phyloP scores from a whole-genome alignment of 768 basidiomycete genomes.

The Daedaleopsis nitida region DNA sequence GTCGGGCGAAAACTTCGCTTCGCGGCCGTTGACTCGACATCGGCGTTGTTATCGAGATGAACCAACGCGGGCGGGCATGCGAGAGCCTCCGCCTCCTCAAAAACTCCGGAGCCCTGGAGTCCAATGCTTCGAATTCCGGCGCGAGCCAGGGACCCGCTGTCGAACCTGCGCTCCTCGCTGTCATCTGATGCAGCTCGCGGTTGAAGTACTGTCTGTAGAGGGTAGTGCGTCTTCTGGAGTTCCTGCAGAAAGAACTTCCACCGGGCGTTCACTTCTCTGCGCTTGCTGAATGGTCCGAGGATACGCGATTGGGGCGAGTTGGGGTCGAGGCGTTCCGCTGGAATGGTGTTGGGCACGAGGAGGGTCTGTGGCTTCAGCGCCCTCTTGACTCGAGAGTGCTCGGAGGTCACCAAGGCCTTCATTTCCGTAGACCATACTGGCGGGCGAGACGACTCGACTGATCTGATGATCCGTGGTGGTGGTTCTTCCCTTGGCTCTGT shows the following conservation, averaged over 20 bases:
- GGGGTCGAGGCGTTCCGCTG: constrained; percentile 55
- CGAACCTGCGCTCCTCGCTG: constrained; percentile 3
- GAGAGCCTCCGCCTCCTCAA: constrained; percentile 48
- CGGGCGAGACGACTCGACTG: constrained; percentile 55
- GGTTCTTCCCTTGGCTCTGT: constrained; percentile 43
- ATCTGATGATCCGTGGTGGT: constrained; percentile 52
- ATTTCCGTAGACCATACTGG: constrained; percentile 69
- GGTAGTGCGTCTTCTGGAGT: constrained; percentile 57
- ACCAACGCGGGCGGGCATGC: constrained; percentile 37
- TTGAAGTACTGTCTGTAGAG: constrained; percentile 51
- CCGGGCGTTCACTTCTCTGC: constrained; percentile 72
- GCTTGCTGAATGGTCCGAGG: constrained; percentile 69
- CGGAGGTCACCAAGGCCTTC: constrained; percentile 58
- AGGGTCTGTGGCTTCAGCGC: constrained; percentile 46
- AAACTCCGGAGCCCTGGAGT: constrained; percentile 44
- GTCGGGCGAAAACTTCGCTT: not conserved
- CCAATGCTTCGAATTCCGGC: constrained; percentile 39
- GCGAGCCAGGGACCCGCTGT: constrained; percentile 18
- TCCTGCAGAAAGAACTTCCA: constrained; percentile 64
- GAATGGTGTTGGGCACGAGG: constrained; percentile 53
- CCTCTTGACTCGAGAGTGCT: constrained; percentile 46
- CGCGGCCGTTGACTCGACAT: not conserved
- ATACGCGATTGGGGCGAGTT: constrained; percentile 57
- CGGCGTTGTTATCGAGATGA: constrained; percentile 12
- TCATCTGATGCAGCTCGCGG: constrained; percentile 4